phyloP scores from a whole-genome alignment of 805 yeast species.

The Saturnispora serradocipensis region DNA sequence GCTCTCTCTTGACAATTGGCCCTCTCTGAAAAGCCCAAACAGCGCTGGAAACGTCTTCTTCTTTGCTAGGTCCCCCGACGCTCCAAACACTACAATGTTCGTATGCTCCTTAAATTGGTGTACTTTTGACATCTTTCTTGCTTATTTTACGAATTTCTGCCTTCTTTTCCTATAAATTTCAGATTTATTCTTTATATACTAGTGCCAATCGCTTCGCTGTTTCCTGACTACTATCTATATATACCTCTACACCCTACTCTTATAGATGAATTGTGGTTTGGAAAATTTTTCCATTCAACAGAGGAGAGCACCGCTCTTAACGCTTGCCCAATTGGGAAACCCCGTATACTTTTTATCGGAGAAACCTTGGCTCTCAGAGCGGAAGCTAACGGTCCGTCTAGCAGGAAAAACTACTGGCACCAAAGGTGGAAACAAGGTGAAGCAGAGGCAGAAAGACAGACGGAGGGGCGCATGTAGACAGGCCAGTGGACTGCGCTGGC shows the following conservation, averaged over 20 bases:
- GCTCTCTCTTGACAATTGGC: constrained; percentile 59
- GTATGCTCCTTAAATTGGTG: constrained; percentile 54
- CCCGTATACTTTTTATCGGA: not conserved
- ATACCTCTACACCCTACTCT: not conserved
- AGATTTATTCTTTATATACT: too few species aligned
- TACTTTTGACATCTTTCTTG: constrained; percentile 2
- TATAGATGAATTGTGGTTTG: not conserved
- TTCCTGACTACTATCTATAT: not conserved
- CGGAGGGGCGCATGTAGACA: too few species aligned
- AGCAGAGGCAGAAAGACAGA: too few species aligned
- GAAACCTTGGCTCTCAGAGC: not conserved
- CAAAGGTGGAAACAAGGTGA: too few species aligned
- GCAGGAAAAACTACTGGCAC: not conserved
- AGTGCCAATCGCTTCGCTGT: not conserved
- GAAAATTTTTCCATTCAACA: not conserved
- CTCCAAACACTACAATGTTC: constrained; percentile 79
- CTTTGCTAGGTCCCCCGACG: constrained; percentile 91
- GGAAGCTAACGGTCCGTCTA: not conserved
- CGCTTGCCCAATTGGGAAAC: not conserved
- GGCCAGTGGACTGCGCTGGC: not conserved
- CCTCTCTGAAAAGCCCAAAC: constrained; percentile 69
- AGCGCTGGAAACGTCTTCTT: constrained; percentile 90
- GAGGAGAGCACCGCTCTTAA: not conserved
- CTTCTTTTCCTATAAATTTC: too few species aligned
- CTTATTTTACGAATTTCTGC: not conserved